Evolutionary conservation across 176 grass and related monocot species (phyloP).

Genomic region (Thinopyrum elongatum): DNA sequence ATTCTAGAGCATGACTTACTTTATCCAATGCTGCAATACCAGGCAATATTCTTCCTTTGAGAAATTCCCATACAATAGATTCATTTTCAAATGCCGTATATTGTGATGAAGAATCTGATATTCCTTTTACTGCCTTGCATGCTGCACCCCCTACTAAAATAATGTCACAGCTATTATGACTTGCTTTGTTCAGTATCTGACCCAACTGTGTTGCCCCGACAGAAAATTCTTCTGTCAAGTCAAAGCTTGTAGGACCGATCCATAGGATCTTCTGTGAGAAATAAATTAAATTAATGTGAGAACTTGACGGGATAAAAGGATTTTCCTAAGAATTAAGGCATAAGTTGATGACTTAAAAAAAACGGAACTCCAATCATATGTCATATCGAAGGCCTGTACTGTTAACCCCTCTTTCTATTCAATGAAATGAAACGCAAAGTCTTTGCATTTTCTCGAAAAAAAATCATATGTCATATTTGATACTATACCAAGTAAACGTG

Average conservation of each 20-base stretch:
- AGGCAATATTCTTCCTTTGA: constrained; percentile 82
- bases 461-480: background rate
- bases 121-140: constrained; percentile 58
- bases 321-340: background rate
- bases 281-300: constrained; percentile 30
- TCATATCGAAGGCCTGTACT: background rate
- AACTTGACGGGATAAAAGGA: constrained; percentile 1
- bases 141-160: constrained; percentile 64
- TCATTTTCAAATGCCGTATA: constrained; percentile 56
- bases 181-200: constrained; percentile 55
- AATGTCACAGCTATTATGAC: constrained; percentile 50
- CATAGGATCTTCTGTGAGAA: constrained; percentile 78
- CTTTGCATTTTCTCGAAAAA: no score
- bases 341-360: constrained; percentile 2
- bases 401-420: no score
- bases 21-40: constrained; percentile 90
- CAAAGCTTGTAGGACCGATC: constrained; percentile 60
- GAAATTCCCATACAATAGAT: constrained; percentile 84
- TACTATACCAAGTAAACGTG: constrained; percentile 1
- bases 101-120: constrained; percentile 29
- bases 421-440: no score
- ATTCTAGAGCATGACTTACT: constrained; percentile 50
- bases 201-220: constrained; percentile 50
- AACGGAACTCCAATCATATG: constrained; percentile 18
- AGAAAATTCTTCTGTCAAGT: constrained; percentile 38